Base-by-base conservation (phyloP, 192 early-diverging fungal genomes). In the Umbelopsis ramanniana region DNA sequence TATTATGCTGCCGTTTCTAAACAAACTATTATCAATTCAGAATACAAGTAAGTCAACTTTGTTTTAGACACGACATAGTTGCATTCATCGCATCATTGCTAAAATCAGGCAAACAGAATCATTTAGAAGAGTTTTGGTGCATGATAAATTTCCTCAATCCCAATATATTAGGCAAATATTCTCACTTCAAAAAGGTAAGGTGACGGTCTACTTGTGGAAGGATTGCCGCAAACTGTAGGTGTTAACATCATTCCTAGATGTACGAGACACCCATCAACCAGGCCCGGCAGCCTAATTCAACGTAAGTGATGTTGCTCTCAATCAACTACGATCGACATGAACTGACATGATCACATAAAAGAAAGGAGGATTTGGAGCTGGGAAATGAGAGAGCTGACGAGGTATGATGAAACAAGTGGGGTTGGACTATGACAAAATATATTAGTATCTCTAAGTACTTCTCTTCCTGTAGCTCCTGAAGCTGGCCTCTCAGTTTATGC, bases 131-230 rank as follows among this genome's bases (percentile, higher is more conserved):
- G 63, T 83, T 83, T 26, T 83, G 66, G 57, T 45, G 79, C 6
- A 86, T 86, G 84, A 74, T 84, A 21, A 76, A 86, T 24, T 85
- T 84, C 69, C 76, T 85, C 6, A 84, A 86, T 67, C 85, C 85
- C 2, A 76, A 74, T 6, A 46, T 86, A 11, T 71, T 86, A 15
- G 85, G 82, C 12, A 76, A 47, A 35, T 80, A 81, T 35, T 53
- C 66, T 0, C 29, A 73, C 6, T 86, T 82, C 55, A 82, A 82
- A 52, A 76, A 73, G 38, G 74, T 72, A 57, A 46, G 69, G 6
- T 12, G 11, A 43, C 43, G n/a, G n/a, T 7, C 12, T 29, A 29
- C 10, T 14, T 43, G 6, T 11, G 11, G 40, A 43, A n/a, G 40
- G 1, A 35, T 26, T 1, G 48, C 69, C 2, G n/a, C 21, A 2